These are phyloP conservation scores for Blastomyces emzantsi DNA, from an alignment of 2,329 filamentous ascomycete species.

Conservation along the genomic window DNA sequence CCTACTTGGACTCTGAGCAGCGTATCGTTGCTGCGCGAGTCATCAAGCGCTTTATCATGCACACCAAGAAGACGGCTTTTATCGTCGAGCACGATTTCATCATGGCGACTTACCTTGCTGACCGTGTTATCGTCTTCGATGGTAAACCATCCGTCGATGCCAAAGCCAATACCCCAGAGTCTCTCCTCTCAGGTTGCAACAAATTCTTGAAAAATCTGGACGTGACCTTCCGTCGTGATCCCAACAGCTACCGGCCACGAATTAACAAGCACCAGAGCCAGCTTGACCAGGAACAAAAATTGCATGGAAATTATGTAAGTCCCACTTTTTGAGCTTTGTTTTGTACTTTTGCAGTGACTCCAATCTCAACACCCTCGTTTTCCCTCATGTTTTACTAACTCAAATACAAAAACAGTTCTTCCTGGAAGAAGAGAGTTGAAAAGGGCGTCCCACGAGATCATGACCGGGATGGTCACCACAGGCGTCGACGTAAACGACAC, in stretches of 20 bases:
- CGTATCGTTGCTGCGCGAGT: conserved; percentile 95
- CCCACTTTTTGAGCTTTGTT: not conserved
- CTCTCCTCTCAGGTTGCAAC: conserved; percentile 91
- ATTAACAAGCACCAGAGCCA: conserved; percentile 98
- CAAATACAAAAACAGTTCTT: conserved; percentile 60
- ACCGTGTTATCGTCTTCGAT: conserved; percentile 98
- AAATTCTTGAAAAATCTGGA: conserved; percentile 92
- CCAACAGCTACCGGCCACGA: conserved; percentile 88
- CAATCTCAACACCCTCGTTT: not conserved
- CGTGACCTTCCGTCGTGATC: conserved; percentile 97
- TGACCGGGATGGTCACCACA: conserved; percentile 32
- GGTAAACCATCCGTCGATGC: conserved; percentile 82
- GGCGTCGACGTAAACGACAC: conserved; percentile 28
- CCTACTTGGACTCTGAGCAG: conserved; percentile 97
- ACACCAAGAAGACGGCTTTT: conserved; percentile 98
- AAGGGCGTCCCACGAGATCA: conserved; percentile 46
- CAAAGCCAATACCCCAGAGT: conserved; percentile 83
- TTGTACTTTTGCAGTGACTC: not conserved
- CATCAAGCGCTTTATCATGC: conserved; percentile 99
- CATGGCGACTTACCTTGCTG: conserved; percentile 76
- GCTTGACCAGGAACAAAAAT: conserved; percentile 96
- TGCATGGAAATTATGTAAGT: conserved; percentile 80
- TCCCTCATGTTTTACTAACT: not conserved
- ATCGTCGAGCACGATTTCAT: conserved; percentile 99
- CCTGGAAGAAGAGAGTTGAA: conserved; percentile 77